Percentiles rank a stretch among this genome's conserved stretches.
Evolutionary conservation across 345 rosid genomes (phyloP).

Genomic region (sweet orange (Citrus sinensis)): DNA sequence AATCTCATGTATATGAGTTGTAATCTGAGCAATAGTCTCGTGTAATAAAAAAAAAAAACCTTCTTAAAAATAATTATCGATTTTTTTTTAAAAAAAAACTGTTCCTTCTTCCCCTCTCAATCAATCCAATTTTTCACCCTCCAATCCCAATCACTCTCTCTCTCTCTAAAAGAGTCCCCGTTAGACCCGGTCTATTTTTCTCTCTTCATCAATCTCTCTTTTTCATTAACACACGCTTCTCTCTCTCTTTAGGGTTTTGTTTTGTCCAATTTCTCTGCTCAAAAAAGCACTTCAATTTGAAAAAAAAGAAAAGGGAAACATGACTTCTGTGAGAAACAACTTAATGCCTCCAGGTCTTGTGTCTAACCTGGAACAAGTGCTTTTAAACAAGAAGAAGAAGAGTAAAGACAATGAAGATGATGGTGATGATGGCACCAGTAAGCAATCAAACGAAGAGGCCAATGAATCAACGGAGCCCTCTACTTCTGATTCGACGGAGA

Average conservation of each 20-base stretch:
- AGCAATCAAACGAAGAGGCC: slow-evolving; percentile 8
- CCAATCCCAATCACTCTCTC: background rate
- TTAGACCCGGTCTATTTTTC: slow-evolving; percentile 25
- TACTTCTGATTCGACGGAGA: slow-evolving; percentile 37
- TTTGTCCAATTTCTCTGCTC: background rate
- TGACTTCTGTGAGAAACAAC: slow-evolving; percentile 56
- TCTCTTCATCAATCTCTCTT: slow-evolving; percentile 2
- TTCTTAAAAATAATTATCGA: background rate
- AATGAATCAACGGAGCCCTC: slow-evolving; percentile 43
- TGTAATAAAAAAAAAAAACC: no score
- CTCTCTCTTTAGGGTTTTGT: slow-evolving; percentile 1
- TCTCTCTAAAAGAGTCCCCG: slow-evolving; percentile 1
- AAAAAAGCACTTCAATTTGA: background rate
- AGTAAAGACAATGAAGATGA: slow-evolving; percentile 20
- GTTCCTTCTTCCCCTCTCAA: slow-evolving; percentile 1
- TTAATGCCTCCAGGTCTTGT: slow-evolving; percentile 73
- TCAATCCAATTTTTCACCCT: background rate
- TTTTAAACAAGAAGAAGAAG: slow-evolving; percentile 44
- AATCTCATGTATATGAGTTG: no score
- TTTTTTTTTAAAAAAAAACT: background rate
- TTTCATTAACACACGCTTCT: background rate
- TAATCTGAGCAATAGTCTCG: no score
- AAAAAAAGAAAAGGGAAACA: slow-evolving; percentile 5
- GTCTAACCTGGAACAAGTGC: slow-evolving; percentile 82
- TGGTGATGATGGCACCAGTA: slow-evolving; percentile 5